A percentile compares a stretch with the other conserved stretches of the same genome.
These are phyloP conservation scores for Dipteronia dyeriana DNA, from an alignment of 345 rosid species.

Conservation along the genomic window DNA sequence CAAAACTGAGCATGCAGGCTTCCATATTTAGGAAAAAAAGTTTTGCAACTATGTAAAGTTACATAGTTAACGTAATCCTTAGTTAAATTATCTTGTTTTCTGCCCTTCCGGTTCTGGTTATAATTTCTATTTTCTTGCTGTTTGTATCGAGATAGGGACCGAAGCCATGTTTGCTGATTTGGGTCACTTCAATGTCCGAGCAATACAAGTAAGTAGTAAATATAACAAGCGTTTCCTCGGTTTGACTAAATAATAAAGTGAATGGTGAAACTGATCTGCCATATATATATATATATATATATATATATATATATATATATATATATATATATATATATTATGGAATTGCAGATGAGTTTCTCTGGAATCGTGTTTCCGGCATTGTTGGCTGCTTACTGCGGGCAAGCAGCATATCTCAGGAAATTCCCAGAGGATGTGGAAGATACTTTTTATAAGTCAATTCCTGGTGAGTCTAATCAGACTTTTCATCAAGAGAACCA, in stretches of 20 bases:
- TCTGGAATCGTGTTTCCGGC: slow-evolving; percentile 48
- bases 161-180: slow-evolving; percentile 94
- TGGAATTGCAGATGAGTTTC: slow-evolving; percentile 63
- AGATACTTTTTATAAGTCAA: slow-evolving; percentile 61
- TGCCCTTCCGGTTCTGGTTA: neutral
- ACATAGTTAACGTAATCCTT: too few species aligned
- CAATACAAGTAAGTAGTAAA: slow-evolving; percentile 53
- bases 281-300: too few species aligned
- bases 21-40: too few species aligned
- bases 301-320: too few species aligned
- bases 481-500: neutral
- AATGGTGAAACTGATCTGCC: neutral
- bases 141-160: slow-evolving; percentile 40
- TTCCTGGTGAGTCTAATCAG: slow-evolving; percentile 41
- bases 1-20: too few species aligned
- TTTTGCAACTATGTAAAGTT: too few species aligned
- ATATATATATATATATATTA: too few species aligned
- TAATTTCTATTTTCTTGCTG: neutral
- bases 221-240: too few species aligned
- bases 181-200: slow-evolving; percentile 75
- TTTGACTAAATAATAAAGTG: too few species aligned
- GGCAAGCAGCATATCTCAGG: slow-evolving; percentile 66
- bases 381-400: slow-evolving; percentile 40
- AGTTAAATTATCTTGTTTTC: neutral
- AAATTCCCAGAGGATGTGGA: slow-evolving; percentile 36